A percentile compares a stretch with the other conserved stretches of the same genome.
Evolutionary conservation across 352 stramenopile species (phyloP).

Genomic region (Pythium utonaiense): DNA sequence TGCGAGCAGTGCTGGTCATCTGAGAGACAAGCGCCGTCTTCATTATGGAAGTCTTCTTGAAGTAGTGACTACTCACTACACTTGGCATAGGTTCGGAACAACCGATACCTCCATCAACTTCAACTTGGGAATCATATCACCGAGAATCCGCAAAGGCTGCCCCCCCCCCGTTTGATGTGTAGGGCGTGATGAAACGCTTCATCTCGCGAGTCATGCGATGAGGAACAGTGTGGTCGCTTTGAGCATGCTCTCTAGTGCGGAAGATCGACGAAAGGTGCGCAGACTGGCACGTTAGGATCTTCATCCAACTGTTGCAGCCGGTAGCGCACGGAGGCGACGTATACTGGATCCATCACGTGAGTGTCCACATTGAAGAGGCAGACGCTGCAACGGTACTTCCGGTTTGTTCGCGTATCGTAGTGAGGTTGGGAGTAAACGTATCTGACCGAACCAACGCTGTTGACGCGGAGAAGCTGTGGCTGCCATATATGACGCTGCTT

Average conservation of each 20-base stretch:
- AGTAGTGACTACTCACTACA: not conserved
- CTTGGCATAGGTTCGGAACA: not conserved
- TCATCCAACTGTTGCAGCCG: not conserved
- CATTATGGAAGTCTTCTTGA: not conserved
- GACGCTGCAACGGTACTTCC: not conserved
- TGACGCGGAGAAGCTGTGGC: too few species aligned
- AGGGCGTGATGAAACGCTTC: not conserved
- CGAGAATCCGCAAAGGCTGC: not conserved
- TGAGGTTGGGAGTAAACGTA: not conserved
- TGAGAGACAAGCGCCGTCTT: not conserved
- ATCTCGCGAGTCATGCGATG: not conserved
- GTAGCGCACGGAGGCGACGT: not conserved
- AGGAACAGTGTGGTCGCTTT: not conserved
- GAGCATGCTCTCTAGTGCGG: not conserved
- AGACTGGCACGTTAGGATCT: not conserved
- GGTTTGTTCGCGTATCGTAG: not conserved
- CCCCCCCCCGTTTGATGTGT: not conserved
- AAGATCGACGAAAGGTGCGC: not conserved
- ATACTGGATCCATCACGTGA: not conserved
- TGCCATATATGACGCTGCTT: too few species aligned
- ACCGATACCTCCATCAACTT: not conserved
- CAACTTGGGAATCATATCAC: not conserved
- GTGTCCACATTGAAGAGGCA: not conserved
- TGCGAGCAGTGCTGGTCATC: not conserved
- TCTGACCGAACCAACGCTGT: too few species aligned